phyloP scores from a whole-genome alignment of 2,329 filamentous ascomycete genomes.

The Penicillium paneum region DNA sequence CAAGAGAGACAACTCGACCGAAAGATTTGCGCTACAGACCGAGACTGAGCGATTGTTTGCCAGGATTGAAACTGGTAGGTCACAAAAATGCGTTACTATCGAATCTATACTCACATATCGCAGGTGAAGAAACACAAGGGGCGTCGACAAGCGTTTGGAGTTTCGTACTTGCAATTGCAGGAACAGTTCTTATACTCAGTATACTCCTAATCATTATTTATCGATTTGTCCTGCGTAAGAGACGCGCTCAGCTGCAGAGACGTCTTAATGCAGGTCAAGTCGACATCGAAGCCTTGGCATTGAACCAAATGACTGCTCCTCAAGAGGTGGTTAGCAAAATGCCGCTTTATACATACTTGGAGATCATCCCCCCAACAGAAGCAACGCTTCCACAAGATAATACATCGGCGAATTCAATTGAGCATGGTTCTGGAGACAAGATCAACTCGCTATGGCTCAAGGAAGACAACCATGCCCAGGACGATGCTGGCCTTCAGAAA shows the following conservation, averaged over 20 bases:
- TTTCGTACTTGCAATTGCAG: constrained; percentile 71
- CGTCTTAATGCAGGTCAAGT: constrained; percentile 76
- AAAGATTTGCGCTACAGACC: background rate
- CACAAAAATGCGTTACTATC: background rate
- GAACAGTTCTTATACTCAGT: constrained; percentile 72
- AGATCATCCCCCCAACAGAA: constrained; percentile 24
- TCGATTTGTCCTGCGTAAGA: constrained; percentile 72
- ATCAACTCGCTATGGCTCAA: background rate
- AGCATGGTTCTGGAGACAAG: constrained; percentile 2
- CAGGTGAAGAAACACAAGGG: constrained; percentile 31
- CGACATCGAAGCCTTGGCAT: constrained; percentile 79
- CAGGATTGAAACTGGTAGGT: constrained; percentile 47
- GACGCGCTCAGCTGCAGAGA: constrained; percentile 64
- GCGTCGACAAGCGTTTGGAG: constrained; percentile 77
- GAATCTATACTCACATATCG: constrained; percentile 46
- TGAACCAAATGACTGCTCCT: constrained; percentile 78
- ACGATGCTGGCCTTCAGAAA: constrained; percentile 6
- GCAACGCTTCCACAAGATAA: constrained; percentile 3
- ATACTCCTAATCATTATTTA: constrained; percentile 62
- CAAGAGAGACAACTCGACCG: constrained; percentile 34
- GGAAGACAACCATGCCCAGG: background rate
- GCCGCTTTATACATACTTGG: constrained; percentile 71
- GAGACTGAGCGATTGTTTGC: constrained; percentile 46
- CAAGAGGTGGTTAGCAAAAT: constrained; percentile 67
- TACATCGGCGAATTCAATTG: background rate